Base-by-base conservation (phyloP, 2,329 filamentous ascomycete genomes). In the Cryphonectria carpinicola region DNA sequence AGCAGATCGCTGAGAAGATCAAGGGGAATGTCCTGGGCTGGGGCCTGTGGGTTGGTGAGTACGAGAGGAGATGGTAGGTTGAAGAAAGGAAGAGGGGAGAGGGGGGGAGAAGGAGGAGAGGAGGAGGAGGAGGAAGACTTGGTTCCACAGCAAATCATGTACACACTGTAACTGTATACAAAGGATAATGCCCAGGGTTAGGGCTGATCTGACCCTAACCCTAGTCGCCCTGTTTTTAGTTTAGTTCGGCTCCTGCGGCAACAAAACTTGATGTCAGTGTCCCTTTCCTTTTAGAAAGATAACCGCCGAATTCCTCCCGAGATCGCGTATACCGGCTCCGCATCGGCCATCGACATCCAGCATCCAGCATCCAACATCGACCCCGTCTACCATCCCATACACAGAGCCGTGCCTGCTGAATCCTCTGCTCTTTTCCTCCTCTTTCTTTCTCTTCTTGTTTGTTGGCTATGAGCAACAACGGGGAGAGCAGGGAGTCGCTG, bases 1-100 rank as follows among this genome's bases (percentile, higher is more conserved):
- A 84, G 52, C 82, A 85, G 68, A 75, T 88, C 25, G 78, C 76
- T 6, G 76, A 79, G 19, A 81, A 79, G 43, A 82, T 87, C 52
- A 73, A 82, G 10, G 84, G 82, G 0, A 87, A 85, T 74, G 79
- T 88, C 17, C 74, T 84, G 10, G 82, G 79, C 2, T 88, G 85
- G 85, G 86, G 85, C 0, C 75, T 78, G 66, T 87, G 84, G 84
- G 77, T 81, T 66, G 85, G 82, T 2, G 76, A 79, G 32, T 84
- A 80, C 73, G 84, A 86, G 77, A 80, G 82, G 58, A 79, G 76
- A 62, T 82, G 81, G 79, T 37, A 72, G 56, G 75, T 3, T 5
- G 10, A 25, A 56, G 72, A 72, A 60, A 43, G 6, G 7, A 10
- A 49, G 46, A 7, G n/a, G 22, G 7, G 22, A 10, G 10, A 8